These are phyloP conservation scores for Papiliotrema laurentii DNA, from an alignment of 1,284 basidiomycete genomes.

Conservation along the genomic window DNA sequence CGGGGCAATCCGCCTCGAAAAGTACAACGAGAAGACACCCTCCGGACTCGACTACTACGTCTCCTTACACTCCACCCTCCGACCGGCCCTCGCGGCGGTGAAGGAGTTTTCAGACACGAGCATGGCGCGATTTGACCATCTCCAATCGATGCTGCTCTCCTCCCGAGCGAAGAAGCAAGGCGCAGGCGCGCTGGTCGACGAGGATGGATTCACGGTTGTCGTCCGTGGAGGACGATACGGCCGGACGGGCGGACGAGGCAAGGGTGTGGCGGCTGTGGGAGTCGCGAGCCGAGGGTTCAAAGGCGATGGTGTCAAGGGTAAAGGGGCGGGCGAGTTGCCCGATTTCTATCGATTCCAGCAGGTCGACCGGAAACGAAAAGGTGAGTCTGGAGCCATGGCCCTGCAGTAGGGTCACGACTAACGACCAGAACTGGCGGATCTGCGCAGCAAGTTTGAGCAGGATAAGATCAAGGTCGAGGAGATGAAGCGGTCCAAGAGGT, in stretches of 20 bases:
- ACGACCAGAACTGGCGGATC: conserved; percentile 61
- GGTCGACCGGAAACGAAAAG: conserved; percentile 76
- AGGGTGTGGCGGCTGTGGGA: conserved; percentile 39
- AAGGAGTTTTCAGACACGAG: conserved; percentile 69
- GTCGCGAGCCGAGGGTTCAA: conserved; percentile 35
- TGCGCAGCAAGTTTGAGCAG: conserved; percentile 75
- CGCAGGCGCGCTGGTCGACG: conserved; percentile 69
- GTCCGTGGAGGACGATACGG: conserved; percentile 82
- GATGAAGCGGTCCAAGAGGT: conserved; percentile 68
- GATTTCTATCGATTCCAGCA: conserved; percentile 82
- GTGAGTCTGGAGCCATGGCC: conserved; percentile 51
- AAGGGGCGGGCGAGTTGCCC: conserved; percentile 59
- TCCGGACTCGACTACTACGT: conserved; percentile 67
- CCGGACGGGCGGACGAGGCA: conserved; percentile 58
- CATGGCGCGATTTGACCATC: conserved; percentile 69
- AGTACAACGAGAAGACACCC: conserved; percentile 46
- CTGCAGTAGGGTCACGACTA: not conserved
- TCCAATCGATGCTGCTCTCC: conserved; percentile 52
- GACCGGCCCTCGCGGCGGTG: conserved; percentile 67
- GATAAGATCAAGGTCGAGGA: conserved; percentile 83
- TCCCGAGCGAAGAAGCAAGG: conserved; percentile 56
- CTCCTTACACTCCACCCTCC: conserved; percentile 58
- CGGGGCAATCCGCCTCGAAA: conserved; percentile 30
- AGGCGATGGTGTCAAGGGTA: conserved; percentile 55
- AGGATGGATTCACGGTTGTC: conserved; percentile 87